Evolutionary conservation across 106 monocot genomes (phyloP), one percentile per base, ranked within the genome.

Genomic region (Chionographis japonica): DNA sequence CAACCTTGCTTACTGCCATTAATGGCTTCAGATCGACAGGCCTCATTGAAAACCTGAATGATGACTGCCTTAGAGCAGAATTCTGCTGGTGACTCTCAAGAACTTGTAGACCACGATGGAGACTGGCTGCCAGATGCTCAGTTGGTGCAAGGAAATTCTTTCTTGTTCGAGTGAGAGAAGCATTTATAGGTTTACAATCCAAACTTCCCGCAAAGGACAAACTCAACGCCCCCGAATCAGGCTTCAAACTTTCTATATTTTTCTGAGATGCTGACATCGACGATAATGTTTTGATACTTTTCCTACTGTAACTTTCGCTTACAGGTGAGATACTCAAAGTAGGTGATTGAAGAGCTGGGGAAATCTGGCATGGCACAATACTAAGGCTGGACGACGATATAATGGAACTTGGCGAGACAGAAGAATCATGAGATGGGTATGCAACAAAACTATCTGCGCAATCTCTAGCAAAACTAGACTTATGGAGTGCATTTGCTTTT

Each of bases 91-190:
- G 76, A 66, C 58, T 70, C 60, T 81, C 72, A 68, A 98, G 81
- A 58, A 91, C 74, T 67, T 90, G 79, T 72, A 93, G 93, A 68
- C 92, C 98, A 37, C 68, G 89, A 19, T 75, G 79, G 15, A 99
- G 79, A 72, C 93, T 93, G 54, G 79, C 77, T 66, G 77, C 98
- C 11, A 99, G 78, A 10, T 83, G 71, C 52, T 86, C 86, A 63
- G 88, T 72, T 74, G 81, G 73, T 73, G 50, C 58, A 56, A 67
- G 35, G 13, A 46, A 76, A 66, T 50, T 80, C 17, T 62, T 84
- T 50, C 43, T 67, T 58, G 46, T 43, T 58, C 27, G 60, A 54
- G 15, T n/a, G 8, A 52, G 11, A 59, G 62, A 59, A 76, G 58
- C 55, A 71, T 40, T 70, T 42, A 37, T n/a, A 66, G 65, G 13